Evolutionary conservation across 306 rosid genomes (phyloP).

Genomic region (Lotus japonicus): DNA sequence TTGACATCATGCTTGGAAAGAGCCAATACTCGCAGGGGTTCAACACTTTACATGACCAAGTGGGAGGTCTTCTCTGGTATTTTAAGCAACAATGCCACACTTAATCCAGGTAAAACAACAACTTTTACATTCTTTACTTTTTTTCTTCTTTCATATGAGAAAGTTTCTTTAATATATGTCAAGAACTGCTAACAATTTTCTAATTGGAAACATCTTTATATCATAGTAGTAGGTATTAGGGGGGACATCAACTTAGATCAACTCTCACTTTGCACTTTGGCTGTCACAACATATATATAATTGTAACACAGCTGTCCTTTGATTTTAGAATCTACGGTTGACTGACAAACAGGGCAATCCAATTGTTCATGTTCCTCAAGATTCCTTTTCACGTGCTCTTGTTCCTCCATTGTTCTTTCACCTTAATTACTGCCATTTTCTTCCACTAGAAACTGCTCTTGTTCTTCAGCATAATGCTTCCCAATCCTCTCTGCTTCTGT

Average conservation of each 20-base stretch:
- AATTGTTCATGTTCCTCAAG: not conserved
- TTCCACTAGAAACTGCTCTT: not conserved
- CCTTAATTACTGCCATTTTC: not conserved
- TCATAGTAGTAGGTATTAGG: too few relatives aligned
- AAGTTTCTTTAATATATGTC: not conserved
- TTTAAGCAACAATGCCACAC: slow-evolving; percentile 67
- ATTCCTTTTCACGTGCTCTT: slow-evolving; percentile 29
- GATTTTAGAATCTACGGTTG: not conserved
- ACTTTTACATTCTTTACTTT: not conserved
- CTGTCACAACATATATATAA: too few relatives aligned
- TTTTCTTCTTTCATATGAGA: not conserved
- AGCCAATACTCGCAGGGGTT: slow-evolving; percentile 70
- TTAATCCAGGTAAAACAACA: slow-evolving; percentile 57
- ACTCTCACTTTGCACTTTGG: too few relatives aligned
- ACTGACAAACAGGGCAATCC: slow-evolving; percentile 11
- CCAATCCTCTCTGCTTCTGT: not conserved
- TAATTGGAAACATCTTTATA: too few relatives aligned
- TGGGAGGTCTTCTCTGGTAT: slow-evolving; percentile 69
- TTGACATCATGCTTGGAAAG: slow-evolving; percentile 69
- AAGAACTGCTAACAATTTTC: too few relatives aligned
- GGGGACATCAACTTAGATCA: too few relatives aligned
- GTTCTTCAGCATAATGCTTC: not conserved
- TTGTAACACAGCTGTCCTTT: too few relatives aligned
- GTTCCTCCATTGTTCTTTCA: too few relatives aligned
- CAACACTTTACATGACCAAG: slow-evolving; percentile 64